Evolutionary conservation across 352 stramenopile genomes (phyloP).

Genomic region (Pythium myriotylum): DNA sequence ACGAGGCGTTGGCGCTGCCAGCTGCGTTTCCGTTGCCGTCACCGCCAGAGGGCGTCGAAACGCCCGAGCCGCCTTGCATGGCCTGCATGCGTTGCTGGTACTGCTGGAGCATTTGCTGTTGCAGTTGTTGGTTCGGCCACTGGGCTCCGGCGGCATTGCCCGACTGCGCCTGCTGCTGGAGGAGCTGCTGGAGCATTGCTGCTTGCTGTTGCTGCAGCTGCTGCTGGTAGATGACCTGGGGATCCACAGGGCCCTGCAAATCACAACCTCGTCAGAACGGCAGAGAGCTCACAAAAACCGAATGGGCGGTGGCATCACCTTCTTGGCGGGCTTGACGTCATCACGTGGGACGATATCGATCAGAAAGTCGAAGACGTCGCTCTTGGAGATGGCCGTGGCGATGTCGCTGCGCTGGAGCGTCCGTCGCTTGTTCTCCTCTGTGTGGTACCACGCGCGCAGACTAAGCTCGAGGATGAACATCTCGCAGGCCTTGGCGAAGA

Average conservation of each 20-base stretch:
- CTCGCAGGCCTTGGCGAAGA: conserved; percentile 95
- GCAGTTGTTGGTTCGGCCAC: conserved; percentile 81
- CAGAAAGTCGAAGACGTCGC: conserved; percentile 92
- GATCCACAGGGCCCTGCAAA: conserved; percentile 57
- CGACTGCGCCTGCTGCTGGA: conserved; percentile 80
- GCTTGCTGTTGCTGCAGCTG: conserved; percentile 88
- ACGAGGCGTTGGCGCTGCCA: conserved; percentile 30
- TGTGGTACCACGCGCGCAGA: conserved; percentile 89
- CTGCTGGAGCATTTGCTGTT: conserved; percentile 90
- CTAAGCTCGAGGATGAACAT: conserved; percentile 94
- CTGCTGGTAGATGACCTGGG: conserved; percentile 85
- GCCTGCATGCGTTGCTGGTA: conserved; percentile 85
- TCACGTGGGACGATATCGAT: conserved; percentile 91
- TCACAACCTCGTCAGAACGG: neutral
- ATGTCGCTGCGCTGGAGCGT: conserved; percentile 92
- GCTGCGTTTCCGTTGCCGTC: conserved; percentile 38
- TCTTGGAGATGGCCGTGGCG: conserved; percentile 89
- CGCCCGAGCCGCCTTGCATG: conserved; percentile 46
- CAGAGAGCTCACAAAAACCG: too few species aligned
- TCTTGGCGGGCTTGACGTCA: conserved; percentile 88
- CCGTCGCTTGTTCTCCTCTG: conserved; percentile 92
- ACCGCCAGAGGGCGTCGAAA: conserved; percentile 51
- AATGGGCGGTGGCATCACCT: too few species aligned
- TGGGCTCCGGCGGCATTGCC: conserved; percentile 49
- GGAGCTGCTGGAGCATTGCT: conserved; percentile 86